Percentiles rank a stretch among this genome's conserved stretches.
Conservation (phyloP, 2,329 filamentous ascomycete genomes). For the Trichoderma simmonsii region DNA sequence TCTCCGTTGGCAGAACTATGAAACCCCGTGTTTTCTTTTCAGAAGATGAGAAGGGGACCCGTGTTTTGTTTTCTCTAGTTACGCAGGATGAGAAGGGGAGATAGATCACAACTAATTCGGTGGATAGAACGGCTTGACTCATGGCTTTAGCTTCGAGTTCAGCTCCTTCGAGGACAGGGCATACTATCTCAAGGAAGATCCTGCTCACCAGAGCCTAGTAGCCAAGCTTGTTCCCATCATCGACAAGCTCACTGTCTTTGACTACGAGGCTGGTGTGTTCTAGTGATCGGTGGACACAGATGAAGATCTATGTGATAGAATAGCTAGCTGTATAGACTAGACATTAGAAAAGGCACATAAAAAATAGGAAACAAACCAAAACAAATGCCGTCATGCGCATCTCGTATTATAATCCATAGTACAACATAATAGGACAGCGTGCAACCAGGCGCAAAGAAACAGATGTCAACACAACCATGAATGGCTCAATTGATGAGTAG, state of each 20-base stretch:
- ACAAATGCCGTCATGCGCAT: background rate
- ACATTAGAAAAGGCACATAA: background rate
- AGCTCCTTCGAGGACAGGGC: background rate
- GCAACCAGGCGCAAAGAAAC: background rate
- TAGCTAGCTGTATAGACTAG: too few species aligned
- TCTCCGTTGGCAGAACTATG: background rate
- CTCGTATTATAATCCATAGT: background rate
- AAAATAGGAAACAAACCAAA: background rate
- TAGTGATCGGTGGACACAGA: background rate
- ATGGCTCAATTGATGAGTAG: background rate
- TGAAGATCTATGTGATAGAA: background rate
- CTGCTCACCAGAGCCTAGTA: background rate
- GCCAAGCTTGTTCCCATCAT: background rate
- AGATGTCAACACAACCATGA: background rate
- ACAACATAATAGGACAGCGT: background rate
- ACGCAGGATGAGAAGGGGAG: background rate
- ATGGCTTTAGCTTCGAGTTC: conserved; percentile 10
- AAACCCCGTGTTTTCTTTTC: background rate
- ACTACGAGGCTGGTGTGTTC: background rate
- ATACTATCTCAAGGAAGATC: conserved; percentile 6
- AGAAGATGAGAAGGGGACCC: background rate
- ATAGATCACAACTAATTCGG: background rate
- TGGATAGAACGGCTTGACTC: background rate
- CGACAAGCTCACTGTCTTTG: background rate
- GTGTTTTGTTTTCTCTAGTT: background rate